A percentile compares a stretch with the other conserved stretches of the same genome.
These are phyloP conservation scores for Allomyces arbusculus DNA, from an alignment of 192 early-diverging fungal genomes.

Conservation along the genomic window DNA sequence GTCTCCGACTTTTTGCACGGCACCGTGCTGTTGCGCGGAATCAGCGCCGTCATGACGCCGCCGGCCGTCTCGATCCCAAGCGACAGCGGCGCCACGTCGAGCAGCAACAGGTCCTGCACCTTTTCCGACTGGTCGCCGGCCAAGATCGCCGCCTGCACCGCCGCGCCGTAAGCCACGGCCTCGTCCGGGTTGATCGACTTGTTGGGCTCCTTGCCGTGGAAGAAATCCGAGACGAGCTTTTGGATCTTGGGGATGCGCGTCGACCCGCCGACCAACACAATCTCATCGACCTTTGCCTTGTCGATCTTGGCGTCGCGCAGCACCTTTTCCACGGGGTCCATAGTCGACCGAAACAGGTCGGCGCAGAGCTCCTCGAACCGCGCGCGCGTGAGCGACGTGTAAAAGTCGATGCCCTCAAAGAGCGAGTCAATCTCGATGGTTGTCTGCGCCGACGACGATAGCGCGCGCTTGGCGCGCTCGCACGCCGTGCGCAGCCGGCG, in stretches of 20 bases:
- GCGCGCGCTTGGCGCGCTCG: constrained; percentile 93
- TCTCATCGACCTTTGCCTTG: constrained; percentile 75
- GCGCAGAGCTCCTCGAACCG: constrained; percentile 98
- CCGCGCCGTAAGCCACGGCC: constrained; percentile 95
- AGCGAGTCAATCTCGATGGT: constrained; percentile 92
- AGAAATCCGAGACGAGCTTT: constrained; percentile 93
- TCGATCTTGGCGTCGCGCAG: constrained; percentile 90
- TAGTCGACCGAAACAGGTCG: constrained; percentile 84
- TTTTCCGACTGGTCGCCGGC: constrained; percentile 91
- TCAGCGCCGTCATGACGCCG: constrained; percentile 94
- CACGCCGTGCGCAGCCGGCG: constrained; percentile 91
- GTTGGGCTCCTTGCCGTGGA: constrained; percentile 98
- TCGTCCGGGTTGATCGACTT: constrained; percentile 99
- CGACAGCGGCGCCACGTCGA: constrained; percentile 91
- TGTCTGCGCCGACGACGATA: constrained; percentile 84
- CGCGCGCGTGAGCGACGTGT: constrained; percentile 92
- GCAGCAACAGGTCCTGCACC: constrained; percentile 79
- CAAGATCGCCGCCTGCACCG: constrained; percentile 93
- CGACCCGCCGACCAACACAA: constrained; percentile 93
- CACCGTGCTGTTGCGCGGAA: constrained; percentile 94
- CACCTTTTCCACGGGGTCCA: constrained; percentile 92
- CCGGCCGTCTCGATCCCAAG: constrained; percentile 97
- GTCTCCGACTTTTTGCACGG: constrained; percentile 95
- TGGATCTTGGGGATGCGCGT: constrained; percentile 99
- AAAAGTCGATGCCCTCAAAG: constrained; percentile 94